These are phyloP conservation scores for Trifolium pratense DNA, from an alignment of 306 rosid species.

Conservation along the genomic window DNA sequence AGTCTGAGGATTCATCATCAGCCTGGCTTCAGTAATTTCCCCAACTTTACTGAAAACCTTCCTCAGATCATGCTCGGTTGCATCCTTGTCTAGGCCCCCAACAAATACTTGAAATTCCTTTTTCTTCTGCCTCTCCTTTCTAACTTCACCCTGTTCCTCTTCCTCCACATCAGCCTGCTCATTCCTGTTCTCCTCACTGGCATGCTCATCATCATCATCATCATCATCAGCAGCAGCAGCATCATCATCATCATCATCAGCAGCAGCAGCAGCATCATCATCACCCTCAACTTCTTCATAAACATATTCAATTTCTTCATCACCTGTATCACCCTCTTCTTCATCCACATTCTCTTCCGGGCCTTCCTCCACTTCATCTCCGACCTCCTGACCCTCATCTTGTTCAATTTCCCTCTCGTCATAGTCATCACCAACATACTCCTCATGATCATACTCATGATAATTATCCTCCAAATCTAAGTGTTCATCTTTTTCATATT, in stretches of 20 bases:
- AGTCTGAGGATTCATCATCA: slow-evolving; percentile 83
- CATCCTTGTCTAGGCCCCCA: slow-evolving; percentile 92
- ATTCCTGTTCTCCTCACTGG: slow-evolving; percentile 58
- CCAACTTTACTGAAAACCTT: slow-evolving; percentile 78
- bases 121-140: slow-evolving; percentile 77
- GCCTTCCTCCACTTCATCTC: slow-evolving; percentile 70
- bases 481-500: slow-evolving; percentile 81
- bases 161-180: slow-evolving; percentile 65
- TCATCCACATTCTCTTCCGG: slow-evolving; percentile 64
- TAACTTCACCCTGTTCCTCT: slow-evolving; percentile 69
- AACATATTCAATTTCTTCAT: slow-evolving; percentile 80
- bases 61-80: slow-evolving; percentile 81
- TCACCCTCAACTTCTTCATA: slow-evolving; percentile 79
- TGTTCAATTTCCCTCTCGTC: slow-evolving; percentile 88
- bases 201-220: slow-evolving; percentile 48
- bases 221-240: not conserved
- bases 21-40: slow-evolving; percentile 79
- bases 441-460: slow-evolving; percentile 85
- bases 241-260: slow-evolving; percentile 43
- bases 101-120: slow-evolving; percentile 95
- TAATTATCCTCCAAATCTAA: slow-evolving; percentile 92
- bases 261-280: slow-evolving; percentile 55
- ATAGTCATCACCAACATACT: slow-evolving; percentile 76
- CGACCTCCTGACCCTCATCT: slow-evolving; percentile 70
- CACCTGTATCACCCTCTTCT: slow-evolving; percentile 73